Conservation (phyloP, 129 eudicot genomes). For the sunflower (Helianthus annuus) region HanXRQr2.0-SUNRISE NC_035446.2:24843939-24844438, state of each 20-base stretch:
- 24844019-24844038: slow-evolving; percentile 11
- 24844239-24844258: slow-evolving; percentile 20
- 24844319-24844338: slow-evolving; percentile 14
- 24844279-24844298: slow-evolving; percentile 17
- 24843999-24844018: slow-evolving; percentile 24
- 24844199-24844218: slow-evolving; percentile 12
- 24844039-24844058: slow-evolving; percentile 14
- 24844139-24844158: slow-evolving; percentile 20
- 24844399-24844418: slow-evolving; percentile 14
- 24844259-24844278: slow-evolving; percentile 6
- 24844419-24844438: slow-evolving; percentile 27
- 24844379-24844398: slow-evolving; percentile 14
- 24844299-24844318: slow-evolving; percentile 23
- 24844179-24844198: slow-evolving; percentile 11
- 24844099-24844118: slow-evolving; percentile 25
- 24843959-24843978: slow-evolving; percentile 17
- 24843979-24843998: slow-evolving; percentile 27
- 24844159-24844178: slow-evolving; percentile 16
- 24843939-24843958: slow-evolving; percentile 1
- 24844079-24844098: slow-evolving; percentile 26
- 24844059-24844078: slow-evolving; percentile 25
- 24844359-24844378: slow-evolving; percentile 3
- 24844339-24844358: slow-evolving; percentile 8
- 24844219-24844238: slow-evolving; percentile 11
- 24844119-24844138: slow-evolving; percentile 6